A percentile compares a stretch with the other conserved stretches of the same genome.
Conservation (phyloP, 2,329 filamentous ascomycete genomes). For the Hysterium pulicare region DNA sequence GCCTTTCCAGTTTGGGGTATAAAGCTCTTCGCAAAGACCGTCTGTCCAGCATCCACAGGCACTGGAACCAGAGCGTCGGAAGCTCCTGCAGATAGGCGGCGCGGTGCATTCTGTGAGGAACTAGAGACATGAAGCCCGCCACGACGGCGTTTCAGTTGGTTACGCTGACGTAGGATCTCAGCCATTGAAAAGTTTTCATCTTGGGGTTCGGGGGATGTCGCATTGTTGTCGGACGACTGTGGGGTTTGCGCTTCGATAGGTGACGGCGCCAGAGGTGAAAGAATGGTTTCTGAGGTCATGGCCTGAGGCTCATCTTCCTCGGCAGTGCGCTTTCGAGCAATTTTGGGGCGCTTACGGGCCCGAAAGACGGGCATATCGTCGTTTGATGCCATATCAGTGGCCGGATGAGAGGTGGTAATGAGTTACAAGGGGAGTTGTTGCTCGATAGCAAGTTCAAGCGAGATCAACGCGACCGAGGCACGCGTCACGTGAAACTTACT, state of each 20-base stretch:
- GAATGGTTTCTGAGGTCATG: not conserved
- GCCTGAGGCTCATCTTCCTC: constrained; percentile 14
- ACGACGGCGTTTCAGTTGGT: constrained; percentile 48
- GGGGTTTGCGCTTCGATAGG: not conserved
- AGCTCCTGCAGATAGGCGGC: constrained; percentile 19
- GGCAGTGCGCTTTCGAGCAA: constrained; percentile 44
- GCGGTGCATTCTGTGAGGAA: constrained; percentile 14
- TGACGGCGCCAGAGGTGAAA: not conserved
- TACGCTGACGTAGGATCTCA: constrained; percentile 53
- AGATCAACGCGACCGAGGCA: not conserved
- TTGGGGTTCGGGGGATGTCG: constrained; percentile 3
- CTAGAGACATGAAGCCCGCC: constrained; percentile 58
- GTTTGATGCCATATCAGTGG: not conserved
- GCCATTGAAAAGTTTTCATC: constrained; percentile 46
- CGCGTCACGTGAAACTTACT: not conserved
- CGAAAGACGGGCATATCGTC: constrained; percentile 39
- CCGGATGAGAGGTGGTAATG: not conserved
- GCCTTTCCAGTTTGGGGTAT: constrained; percentile 68
- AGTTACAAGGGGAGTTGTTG: not conserved
- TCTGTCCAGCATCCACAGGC: constrained; percentile 32
- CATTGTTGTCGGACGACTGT: not conserved
- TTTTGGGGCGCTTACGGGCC: constrained; percentile 50
- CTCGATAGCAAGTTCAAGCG: not conserved
- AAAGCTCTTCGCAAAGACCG: constrained; percentile 56
- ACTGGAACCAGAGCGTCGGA: constrained; percentile 25